phyloP scores from a whole-genome alignment of 108 stramenopile genomes.

The Nitzschia sp. region DNA sequence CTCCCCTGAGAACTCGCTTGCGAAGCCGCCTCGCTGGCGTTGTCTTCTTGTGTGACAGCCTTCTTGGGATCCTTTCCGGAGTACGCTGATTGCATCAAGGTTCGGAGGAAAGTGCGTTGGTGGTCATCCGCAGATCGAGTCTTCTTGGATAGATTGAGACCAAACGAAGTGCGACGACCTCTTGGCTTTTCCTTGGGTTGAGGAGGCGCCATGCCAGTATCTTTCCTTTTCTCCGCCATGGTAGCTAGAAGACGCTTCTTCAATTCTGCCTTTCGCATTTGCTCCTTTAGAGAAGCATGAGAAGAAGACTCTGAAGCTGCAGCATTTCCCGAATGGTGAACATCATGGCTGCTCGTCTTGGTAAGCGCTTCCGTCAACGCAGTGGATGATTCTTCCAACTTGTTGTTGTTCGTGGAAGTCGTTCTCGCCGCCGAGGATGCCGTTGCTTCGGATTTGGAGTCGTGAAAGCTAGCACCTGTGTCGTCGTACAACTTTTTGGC shows the following conservation, averaged over 20 bases:
- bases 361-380: conserved; percentile 18
- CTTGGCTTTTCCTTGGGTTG: background rate
- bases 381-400: conserved; percentile 7
- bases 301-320: background rate
- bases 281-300: background rate
- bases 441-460: conserved; percentile 25
- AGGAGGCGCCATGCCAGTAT: conserved; percentile 1
- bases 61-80: background rate
- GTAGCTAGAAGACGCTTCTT: conserved; percentile 11
- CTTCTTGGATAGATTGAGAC: conserved; percentile 13
- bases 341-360: conserved; percentile 16
- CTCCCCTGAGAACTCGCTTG: background rate
- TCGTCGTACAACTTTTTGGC: conserved; percentile 39
- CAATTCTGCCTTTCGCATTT: conserved; percentile 5
- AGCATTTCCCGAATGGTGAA: background rate
- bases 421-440: background rate
- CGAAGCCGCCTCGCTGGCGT: background rate
- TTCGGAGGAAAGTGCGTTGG: conserved; percentile 17
- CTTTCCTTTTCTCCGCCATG: conserved; percentile 16
- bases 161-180: background rate
- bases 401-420: background rate
- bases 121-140: conserved; percentile 9
- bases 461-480: conserved; percentile 30
- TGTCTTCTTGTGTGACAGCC: background rate
- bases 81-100: conserved; percentile 22